Percentiles rank a stretch among this genome's conserved stretches.
These are phyloP conservation scores for Leccinum subrobustum DNA, from an alignment of 1,284 basidiomycete species.

Conservation along the genomic window DNA sequence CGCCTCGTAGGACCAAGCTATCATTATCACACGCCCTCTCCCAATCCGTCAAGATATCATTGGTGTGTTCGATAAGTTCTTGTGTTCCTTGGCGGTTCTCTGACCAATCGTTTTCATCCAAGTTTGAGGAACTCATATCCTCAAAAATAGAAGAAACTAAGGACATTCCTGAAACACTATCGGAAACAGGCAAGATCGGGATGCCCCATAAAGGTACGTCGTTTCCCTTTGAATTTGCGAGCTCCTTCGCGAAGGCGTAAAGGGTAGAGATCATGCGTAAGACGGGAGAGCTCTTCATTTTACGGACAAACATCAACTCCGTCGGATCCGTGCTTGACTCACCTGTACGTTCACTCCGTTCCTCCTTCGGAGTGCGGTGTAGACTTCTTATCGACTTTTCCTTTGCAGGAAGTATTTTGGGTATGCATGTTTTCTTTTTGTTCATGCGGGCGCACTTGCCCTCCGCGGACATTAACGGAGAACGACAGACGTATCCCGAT, in stretches of 20 bases:
- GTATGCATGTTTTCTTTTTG: constrained; percentile 40
- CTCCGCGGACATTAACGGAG: constrained; percentile 16
- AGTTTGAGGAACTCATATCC: constrained; percentile 93
- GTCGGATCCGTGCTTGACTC: constrained; percentile 95
- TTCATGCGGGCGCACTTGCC: neutral
- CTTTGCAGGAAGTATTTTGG: constrained; percentile 86
- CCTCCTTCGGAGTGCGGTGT: neutral
- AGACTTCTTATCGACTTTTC: constrained; percentile 3
- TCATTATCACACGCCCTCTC: constrained; percentile 93
- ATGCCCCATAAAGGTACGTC: constrained; percentile 73
- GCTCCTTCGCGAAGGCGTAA: constrained; percentile 17
- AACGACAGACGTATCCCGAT: constrained; percentile 78
- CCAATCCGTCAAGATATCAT: constrained; percentile 95
- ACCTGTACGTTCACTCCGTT: constrained; percentile 57
- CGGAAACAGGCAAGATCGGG: constrained; percentile 92
- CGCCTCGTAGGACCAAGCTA: constrained; percentile 79
- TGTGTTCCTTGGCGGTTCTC: neutral
- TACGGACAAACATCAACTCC: constrained; percentile 93
- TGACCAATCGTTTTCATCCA: constrained; percentile 28
- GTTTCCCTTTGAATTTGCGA: neutral
- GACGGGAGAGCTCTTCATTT: constrained; percentile 91
- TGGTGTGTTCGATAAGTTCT: constrained; percentile 46
- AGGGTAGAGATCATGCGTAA: constrained; percentile 92
- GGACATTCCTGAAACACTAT: constrained; percentile 91
- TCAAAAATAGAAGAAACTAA: constrained; percentile 96